Base-by-base conservation (phyloP, 352 stramenopile genomes). In the Plasmopara viticola region DNA sequence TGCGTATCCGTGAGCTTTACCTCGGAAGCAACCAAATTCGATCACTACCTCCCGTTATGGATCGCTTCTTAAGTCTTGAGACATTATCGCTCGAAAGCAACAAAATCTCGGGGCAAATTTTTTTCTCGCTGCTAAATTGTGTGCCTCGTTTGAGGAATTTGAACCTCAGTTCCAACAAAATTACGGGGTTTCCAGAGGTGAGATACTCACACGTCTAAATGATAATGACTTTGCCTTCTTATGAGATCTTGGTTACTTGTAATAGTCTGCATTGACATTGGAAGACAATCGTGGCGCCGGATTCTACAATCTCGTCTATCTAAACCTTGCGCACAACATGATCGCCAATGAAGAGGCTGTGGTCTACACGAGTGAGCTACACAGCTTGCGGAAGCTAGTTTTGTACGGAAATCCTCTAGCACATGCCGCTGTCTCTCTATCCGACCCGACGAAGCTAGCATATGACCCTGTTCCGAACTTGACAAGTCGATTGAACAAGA, bases 111-210 rank as follows among this genome's bases (percentile, higher is more conserved):
- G 77, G 75, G 7, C 58, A 76, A 17, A 75, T 83, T 25, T 64
- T 86, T n/a, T 90, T 92, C 57, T 58, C 73, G 2, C 75, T 90
- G n/a, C 62, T 92, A 12, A 45, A 71, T 10, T 77, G 87, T 33
- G 64, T 81, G 50, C 81, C 81, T 3, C 73, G 78, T 0, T 58
- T 92, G 12, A 70, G 70, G 7, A 86, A 86, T 25, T 64, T 92
- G 44, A 90, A 92, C 42, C 34, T 92, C n/a, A 87, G 72, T 29
- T 70, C 88, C 50, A 92, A 92, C 64, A 87, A 84, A 44, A 65
- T 92, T 52, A 81, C 72, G 9, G 57, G 65, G 4, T 89, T 92
- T 40, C 77, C 76, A 3, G 78, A 91, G 65, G 73, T 86, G 37
- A 30, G 58, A 39, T 20, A 3, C 30, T 4, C 29, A 15, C 7